A percentile compares a stretch with the other conserved stretches of the same genome.
Conservation (phyloP, 1,284 basidiomycete species). For the Ustilago trichophora region DNA sequence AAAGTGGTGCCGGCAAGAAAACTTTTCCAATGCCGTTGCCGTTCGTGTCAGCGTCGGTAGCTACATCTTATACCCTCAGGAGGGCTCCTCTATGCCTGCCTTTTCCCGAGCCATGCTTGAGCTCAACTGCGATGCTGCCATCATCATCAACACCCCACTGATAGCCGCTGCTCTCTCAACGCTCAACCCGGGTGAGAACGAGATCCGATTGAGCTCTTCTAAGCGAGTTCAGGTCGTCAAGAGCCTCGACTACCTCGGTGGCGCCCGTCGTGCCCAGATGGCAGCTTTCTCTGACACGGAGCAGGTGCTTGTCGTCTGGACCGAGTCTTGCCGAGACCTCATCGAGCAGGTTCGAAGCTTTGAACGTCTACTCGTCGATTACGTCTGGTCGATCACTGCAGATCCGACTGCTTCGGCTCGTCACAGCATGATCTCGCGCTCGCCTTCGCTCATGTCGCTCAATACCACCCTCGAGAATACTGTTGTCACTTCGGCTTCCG, state of each 20-base stretch:
- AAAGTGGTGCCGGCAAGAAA: constrained; percentile 29
- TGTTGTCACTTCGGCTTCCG: constrained; percentile 12
- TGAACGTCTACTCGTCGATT: constrained; percentile 79
- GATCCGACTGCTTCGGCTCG: constrained; percentile 24
- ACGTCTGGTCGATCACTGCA: constrained; percentile 73
- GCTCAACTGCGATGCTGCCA: constrained; percentile 80
- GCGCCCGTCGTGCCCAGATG: constrained; percentile 81
- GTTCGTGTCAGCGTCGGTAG: constrained; percentile 41
- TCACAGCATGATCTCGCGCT: constrained; percentile 30
- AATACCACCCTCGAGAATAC: constrained; percentile 20
- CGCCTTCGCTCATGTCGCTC: constrained; percentile 25
- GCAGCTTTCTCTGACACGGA: constrained; percentile 84
- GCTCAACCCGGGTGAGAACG: constrained; percentile 62
- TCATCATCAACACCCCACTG: constrained; percentile 79
- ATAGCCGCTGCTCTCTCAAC: constrained; percentile 75
- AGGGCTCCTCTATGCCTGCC: constrained; percentile 23
- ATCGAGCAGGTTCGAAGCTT: constrained; percentile 70
- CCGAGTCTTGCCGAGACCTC: constrained; percentile 73
- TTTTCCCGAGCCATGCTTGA: constrained; percentile 71
- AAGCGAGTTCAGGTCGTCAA: constrained; percentile 62
- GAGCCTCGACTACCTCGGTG: constrained; percentile 73
- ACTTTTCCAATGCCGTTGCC: constrained; percentile 41
- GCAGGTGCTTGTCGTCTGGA: constrained; percentile 78
- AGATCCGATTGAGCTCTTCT: constrained; percentile 40
- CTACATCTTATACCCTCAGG: constrained; percentile 42